Evolutionary conservation across 257 asterid genomes (phyloP).

Genomic region (Rhazya stricta): DNA sequence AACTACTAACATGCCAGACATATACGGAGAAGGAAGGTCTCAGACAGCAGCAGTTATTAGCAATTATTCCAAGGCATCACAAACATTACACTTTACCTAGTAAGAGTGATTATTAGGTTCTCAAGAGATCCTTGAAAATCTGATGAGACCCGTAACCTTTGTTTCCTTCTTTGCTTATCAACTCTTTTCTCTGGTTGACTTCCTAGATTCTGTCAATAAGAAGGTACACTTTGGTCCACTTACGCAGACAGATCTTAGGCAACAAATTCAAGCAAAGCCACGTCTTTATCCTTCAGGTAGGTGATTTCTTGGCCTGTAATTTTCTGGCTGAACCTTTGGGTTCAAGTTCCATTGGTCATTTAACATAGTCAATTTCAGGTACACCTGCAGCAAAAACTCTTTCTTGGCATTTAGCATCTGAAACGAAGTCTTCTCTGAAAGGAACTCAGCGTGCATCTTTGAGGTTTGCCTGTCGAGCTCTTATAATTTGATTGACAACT

Average conservation of each 20-base stretch:
- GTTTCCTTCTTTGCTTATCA: conserved; percentile 17
- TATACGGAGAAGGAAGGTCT: conserved; percentile 78
- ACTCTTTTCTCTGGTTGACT: conserved; percentile 15
- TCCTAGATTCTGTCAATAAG: conserved; percentile 68
- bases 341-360: background rate
- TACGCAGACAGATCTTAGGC: conserved; percentile 50
- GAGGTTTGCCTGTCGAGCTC: conserved; percentile 46
- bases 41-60: conserved; percentile 84
- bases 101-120: conserved; percentile 29
- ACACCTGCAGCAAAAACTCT: conserved; percentile 74
- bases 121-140: background rate
- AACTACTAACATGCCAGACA: conserved; percentile 80
- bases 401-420: conserved; percentile 98
- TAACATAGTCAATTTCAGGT: conserved; percentile 36
- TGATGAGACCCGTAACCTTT: conserved; percentile 11
- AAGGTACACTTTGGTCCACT: conserved; percentile 87
- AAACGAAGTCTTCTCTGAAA: conserved; percentile 76
- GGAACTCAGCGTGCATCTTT: conserved; percentile 52
- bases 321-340: conserved; percentile 1
- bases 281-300: conserved; percentile 67
- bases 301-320: conserved; percentile 12
- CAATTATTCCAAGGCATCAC: conserved; percentile 96
- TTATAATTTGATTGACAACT: background rate
- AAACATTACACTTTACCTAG: conserved; percentile 91
- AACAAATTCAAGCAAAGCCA: conserved; percentile 47